Conservation (phyloP, 2,329 filamentous ascomycete genomes). For the Sporothrix brasiliensis region DNA sequence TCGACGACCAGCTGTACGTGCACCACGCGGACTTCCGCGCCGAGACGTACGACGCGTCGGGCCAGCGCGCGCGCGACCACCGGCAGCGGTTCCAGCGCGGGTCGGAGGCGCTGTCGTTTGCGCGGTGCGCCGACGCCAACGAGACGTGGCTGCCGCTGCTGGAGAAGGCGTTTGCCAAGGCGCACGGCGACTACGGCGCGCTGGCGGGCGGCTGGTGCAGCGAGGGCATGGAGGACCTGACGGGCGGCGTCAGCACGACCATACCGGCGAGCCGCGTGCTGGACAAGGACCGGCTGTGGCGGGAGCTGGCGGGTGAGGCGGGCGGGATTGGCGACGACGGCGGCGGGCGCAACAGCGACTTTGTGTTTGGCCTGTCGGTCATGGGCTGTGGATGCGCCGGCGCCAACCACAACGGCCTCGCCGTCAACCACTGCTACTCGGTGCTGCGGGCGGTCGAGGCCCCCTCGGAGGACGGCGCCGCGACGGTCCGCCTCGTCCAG, state of each 20-base stretch:
- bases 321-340: slow-evolving; percentile 40
- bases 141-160: slow-evolving; percentile 75
- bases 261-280: slow-evolving; percentile 61
- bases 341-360: slow-evolving; percentile 45
- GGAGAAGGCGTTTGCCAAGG: slow-evolving; percentile 77
- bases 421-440: slow-evolving; percentile 55
- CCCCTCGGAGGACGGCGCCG: slow-evolving; percentile 47
- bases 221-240: slow-evolving; percentile 54
- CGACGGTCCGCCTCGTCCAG: slow-evolving; percentile 47
- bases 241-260: slow-evolving; percentile 60
- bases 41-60: slow-evolving; percentile 38
- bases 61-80: slow-evolving; percentile 62
- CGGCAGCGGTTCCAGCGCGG: slow-evolving; percentile 67
- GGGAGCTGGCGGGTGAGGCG: slow-evolving; percentile 54
- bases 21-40: slow-evolving; percentile 57
- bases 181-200: slow-evolving; percentile 70
- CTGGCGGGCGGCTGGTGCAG: slow-evolving; percentile 69
- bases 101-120: slow-evolving; percentile 69
- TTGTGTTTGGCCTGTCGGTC: slow-evolving; percentile 57
- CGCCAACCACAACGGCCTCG: slow-evolving; percentile 32
- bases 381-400: slow-evolving; percentile 35
- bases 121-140: slow-evolving; percentile 67
- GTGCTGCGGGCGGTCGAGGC: slow-evolving; percentile 53
- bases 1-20: slow-evolving; percentile 72
- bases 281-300: slow-evolving; percentile 71